A percentile compares a stretch with the other conserved stretches of the same genome.
Conservation (phyloP, 176 grass and related monocot species). For the Avena eriantha region DNA sequence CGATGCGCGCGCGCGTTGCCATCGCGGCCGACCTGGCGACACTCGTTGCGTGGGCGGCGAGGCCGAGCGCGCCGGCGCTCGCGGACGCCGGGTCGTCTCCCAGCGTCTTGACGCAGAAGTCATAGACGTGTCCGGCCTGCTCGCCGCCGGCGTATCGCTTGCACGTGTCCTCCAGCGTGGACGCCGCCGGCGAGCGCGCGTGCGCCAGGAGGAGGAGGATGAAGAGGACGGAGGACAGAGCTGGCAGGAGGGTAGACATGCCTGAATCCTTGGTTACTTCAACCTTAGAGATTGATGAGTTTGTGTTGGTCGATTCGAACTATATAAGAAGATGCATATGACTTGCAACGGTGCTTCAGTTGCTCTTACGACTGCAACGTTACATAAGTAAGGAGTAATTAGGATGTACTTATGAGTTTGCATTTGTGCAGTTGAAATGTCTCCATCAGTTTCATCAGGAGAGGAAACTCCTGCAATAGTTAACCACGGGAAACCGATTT, state of each 20-base stretch:
- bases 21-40: slow-evolving; percentile 4
- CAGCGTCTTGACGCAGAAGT: slow-evolving; percentile 50
- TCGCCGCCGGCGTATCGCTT: slow-evolving; percentile 22
- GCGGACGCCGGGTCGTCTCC: neutral
- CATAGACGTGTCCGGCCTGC: slow-evolving; percentile 21
- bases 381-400: no score
- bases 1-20: slow-evolving; percentile 38
- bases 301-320: no score
- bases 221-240: neutral
- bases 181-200: neutral
- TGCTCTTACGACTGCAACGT: no score
- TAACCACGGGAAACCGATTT: no score
- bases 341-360: no score
- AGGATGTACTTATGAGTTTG: no score
- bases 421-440: no score
- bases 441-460: no score
- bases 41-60: slow-evolving; percentile 33
- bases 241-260: slow-evolving; percentile 20
- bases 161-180: slow-evolving; percentile 41
- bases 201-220: neutral
- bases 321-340: no score
- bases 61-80: neutral
- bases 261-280: neutral
- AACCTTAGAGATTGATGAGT: no score
- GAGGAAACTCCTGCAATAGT: no score